phyloP scores from a whole-genome alignment of 768 basidiomycete species.

The Amyloporia xantha region DNA sequence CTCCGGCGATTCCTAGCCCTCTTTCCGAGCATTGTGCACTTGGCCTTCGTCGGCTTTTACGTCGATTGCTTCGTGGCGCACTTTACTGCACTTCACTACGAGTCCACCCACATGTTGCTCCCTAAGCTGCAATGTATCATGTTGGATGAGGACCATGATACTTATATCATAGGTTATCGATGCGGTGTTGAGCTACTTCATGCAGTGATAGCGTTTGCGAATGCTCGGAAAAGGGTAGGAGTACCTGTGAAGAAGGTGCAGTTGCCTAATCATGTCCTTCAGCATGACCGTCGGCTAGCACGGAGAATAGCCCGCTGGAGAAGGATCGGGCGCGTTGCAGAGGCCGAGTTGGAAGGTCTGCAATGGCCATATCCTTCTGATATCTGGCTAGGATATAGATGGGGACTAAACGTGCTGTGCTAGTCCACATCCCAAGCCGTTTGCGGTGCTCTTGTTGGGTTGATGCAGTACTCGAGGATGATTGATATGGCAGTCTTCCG shows the following conservation, averaged over 20 bases:
- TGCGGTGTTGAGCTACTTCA: background rate
- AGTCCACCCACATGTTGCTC: background rate
- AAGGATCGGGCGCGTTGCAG: background rate
- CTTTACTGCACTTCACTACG: background rate
- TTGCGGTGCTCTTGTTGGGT: too few species aligned
- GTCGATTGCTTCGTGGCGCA: background rate
- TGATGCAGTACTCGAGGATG: too few species aligned
- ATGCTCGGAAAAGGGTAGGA: background rate
- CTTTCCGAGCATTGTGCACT: slow-evolving; percentile 3
- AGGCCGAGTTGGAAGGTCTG: background rate
- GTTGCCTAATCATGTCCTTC: background rate
- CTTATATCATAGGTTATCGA: background rate
- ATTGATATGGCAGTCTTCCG: too few species aligned
- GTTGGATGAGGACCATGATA: background rate
- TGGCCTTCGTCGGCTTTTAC: slow-evolving; percentile 1
- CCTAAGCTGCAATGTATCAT: background rate
- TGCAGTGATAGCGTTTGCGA: background rate
- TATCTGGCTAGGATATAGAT: slow-evolving; percentile 1
- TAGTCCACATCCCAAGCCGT: too few species aligned
- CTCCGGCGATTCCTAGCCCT: background rate
- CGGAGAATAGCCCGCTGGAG: background rate
- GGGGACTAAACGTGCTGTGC: too few species aligned
- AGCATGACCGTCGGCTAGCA: background rate
- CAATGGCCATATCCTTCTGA: background rate
- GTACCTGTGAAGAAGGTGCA: background rate